Percentiles rank a stretch among this genome's conserved stretches.
Evolutionary conservation across 495 filamentous ascomycete genomes (phyloP).

Genomic region (Neurospora discreta): DNA sequence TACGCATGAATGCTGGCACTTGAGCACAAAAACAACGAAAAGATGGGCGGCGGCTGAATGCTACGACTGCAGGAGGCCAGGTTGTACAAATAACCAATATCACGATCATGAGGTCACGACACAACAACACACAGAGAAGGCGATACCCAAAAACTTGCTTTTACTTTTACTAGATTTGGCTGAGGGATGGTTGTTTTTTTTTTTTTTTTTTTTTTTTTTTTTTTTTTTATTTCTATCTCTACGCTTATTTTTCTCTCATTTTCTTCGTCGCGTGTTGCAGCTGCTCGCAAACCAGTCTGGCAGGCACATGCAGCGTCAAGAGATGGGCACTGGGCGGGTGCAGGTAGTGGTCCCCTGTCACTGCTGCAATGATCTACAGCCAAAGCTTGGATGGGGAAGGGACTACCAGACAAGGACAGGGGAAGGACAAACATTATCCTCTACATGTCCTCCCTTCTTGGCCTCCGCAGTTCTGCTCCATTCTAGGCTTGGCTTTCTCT

Average conservation of each 20-base stretch:
- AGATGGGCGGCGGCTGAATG: background rate
- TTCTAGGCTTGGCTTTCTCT: background rate
- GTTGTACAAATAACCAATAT: background rate
- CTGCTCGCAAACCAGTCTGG: background rate
- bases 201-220: background rate
- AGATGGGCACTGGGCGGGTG: background rate
- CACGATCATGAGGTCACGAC: background rate
- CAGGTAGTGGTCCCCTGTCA: background rate
- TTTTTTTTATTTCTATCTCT: background rate
- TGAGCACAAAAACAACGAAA: background rate
- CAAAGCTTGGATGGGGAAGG: background rate
- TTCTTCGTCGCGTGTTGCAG: background rate
- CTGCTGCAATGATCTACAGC: background rate
- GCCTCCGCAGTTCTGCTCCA: background rate
- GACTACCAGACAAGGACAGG: background rate
- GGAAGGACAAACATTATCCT: background rate
- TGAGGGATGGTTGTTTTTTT: background rate
- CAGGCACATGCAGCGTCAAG: background rate
- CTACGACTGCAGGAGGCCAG: background rate
- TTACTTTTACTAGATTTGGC: background rate
- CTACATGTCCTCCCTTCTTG: background rate
- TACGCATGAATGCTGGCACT: background rate
- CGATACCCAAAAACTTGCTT: background rate
- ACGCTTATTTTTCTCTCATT: background rate
- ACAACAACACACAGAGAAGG: background rate